Base-by-base conservation (phyloP, 805 yeast genomes). In the Sporopachydermia lactativora region DNA sequence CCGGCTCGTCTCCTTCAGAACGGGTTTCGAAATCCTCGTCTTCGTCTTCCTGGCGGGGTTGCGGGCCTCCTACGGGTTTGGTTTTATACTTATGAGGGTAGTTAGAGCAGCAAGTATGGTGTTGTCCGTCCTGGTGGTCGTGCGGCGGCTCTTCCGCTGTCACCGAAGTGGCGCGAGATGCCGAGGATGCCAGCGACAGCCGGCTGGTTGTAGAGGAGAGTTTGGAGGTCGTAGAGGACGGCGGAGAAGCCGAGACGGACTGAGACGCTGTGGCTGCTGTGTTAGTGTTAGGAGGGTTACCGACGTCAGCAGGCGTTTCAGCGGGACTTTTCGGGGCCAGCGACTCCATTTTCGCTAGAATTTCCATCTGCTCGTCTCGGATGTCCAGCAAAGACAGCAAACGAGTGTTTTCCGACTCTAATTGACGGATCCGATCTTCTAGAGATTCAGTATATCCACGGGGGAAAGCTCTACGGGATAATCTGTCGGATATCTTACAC, bases 371-470 rank as follows among this genome's bases (percentile, higher is more conserved):
- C 45, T 71, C 76, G 48, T 71, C 75, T 46, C 75, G 64, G 39
- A 76, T 52, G 42, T 70, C 73, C 18, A 77, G 48, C 38, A 77
- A 48, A 3, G 80, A 79, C 18, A 68, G 63, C 17, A 81, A 52
- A 49, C 78, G 69, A 47, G 73, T 73, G 52, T 80, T 81, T 51
- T 81, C 88, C 1, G 79, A 71, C 53, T 81, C 88, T 13, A 81
- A 59, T 49, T 77, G 86, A 41, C 89, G 60, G 4, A 81, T 77
- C 40, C 88, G 60, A 24, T 65, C 66, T 51, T 81, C 94, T 47
- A 81, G 59, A 49, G 74, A 75, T 57, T 79, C 84, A 1, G 94
- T 81, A 52, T 81, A 81, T 0, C 92, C 89, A 50, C 77, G 77
- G 2, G 92, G 89, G 45, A 81, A 79, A 1, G 88, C 82, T 44